These are phyloP conservation scores for Mycena sanguinolenta DNA, from an alignment of 768 basidiomycete genomes.

Conservation along the genomic window DNA sequence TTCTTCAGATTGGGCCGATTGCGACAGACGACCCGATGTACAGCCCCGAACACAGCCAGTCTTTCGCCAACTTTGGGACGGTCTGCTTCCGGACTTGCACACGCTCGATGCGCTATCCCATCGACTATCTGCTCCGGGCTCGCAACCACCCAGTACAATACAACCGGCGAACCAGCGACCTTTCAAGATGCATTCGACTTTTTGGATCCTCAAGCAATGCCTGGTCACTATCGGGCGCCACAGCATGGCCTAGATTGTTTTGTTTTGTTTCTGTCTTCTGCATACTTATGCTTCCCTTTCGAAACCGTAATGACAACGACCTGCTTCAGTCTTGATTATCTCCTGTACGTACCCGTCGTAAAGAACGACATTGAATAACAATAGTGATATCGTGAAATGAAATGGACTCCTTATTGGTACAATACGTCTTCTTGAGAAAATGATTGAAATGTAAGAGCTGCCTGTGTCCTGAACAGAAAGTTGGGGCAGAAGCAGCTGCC, in stretches of 20 bases:
- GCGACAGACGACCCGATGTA: neutral
- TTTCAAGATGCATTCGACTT: slow-evolving; percentile 19
- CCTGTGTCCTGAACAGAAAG: no score
- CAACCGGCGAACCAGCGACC: neutral
- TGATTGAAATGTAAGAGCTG: no score
- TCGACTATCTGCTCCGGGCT: neutral
- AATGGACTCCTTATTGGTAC: no score
- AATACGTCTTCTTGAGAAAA: no score
- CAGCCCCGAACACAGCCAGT: neutral
- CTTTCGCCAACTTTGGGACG: neutral
- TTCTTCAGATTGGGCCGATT: slow-evolving; percentile 2
- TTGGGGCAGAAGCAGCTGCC: no score
- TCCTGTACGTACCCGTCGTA: no score
- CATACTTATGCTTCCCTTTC: no score
- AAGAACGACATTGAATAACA: no score
- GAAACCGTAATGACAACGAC: no score
- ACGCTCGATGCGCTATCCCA: neutral
- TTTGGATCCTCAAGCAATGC: slow-evolving; percentile 3
- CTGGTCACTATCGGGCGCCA: neutral
- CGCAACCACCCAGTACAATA: neutral
- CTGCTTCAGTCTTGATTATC: no score
- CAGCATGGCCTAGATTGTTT: neutral
- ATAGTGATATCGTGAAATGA: no score
- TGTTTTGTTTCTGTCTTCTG: neutral
- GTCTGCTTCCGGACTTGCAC: slow-evolving; percentile 5